Evolutionary conservation across 2,329 filamentous ascomycete genomes (phyloP).

Genomic region (Aspergillus piperis): DNA sequence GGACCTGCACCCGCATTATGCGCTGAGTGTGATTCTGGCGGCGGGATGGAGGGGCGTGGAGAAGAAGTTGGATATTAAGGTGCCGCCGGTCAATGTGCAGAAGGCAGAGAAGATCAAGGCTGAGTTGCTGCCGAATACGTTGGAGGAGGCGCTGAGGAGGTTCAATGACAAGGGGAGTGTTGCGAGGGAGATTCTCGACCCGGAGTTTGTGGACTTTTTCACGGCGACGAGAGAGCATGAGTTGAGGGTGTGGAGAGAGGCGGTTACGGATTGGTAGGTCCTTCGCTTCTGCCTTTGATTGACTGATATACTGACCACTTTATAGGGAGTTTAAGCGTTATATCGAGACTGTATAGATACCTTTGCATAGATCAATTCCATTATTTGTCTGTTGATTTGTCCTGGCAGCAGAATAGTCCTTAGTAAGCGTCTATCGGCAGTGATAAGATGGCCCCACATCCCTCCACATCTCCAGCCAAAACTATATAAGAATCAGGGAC

Average conservation of each 20-base stretch:
- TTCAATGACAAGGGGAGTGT: slow-evolving; percentile 77
- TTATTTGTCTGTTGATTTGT: no score
- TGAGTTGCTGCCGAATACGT: slow-evolving; percentile 67
- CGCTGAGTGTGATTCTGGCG: slow-evolving; percentile 81
- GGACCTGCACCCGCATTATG: slow-evolving; percentile 83
- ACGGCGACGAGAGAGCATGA: slow-evolving; percentile 92
- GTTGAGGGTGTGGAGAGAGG: slow-evolving; percentile 84
- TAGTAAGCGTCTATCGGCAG: no score
- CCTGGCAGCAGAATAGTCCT: no score
- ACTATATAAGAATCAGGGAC: background rate
- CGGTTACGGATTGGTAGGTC: slow-evolving; percentile 84
- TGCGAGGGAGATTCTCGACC: slow-evolving; percentile 86
- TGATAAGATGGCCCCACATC: no score
- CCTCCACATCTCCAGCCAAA: background rate
- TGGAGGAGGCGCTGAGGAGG: slow-evolving; percentile 77
- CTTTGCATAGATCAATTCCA: no score
- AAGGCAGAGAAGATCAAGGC: slow-evolving; percentile 57
- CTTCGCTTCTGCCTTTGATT: slow-evolving; percentile 3
- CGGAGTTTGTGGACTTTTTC: slow-evolving; percentile 93
- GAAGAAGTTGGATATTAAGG: slow-evolving; percentile 79
- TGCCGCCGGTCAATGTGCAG: slow-evolving; percentile 78
- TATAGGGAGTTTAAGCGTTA: slow-evolving; percentile 70
- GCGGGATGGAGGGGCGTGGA: slow-evolving; percentile 90
- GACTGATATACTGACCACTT: slow-evolving; percentile 7
- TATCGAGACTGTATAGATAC: slow-evolving; percentile 65